phyloP scores from a whole-genome alignment of 495 filamentous ascomycete species.

The Lepidopterella palustris region DNA sequence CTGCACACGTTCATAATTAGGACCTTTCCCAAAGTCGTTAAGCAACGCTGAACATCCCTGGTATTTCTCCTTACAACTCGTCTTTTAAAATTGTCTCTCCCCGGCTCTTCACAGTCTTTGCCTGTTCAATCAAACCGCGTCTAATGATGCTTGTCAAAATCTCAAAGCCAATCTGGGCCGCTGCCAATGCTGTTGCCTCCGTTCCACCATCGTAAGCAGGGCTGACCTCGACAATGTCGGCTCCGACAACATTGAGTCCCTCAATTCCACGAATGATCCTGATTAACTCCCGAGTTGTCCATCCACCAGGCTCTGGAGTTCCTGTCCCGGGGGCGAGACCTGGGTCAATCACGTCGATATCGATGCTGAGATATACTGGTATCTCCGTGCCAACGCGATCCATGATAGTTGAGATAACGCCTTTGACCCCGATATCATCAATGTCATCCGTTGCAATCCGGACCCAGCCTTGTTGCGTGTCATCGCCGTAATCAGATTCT shows the following conservation, averaged over 20 bases:
- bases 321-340: constrained; percentile 49
- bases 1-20: too few species aligned
- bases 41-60: too few species aligned
- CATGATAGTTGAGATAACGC: constrained; percentile 41
- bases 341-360: constrained; percentile 51
- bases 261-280: constrained; percentile 45
- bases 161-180: constrained; percentile 45
- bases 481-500: constrained; percentile 59
- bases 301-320: constrained; percentile 49
- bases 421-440: constrained; percentile 43
- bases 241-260: constrained; percentile 44
- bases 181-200: constrained; percentile 45
- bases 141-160: constrained; percentile 41
- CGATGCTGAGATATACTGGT: constrained; percentile 42
- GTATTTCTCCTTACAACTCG: constrained; percentile 27
- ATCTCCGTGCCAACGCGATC: constrained; percentile 39
- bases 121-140: constrained; percentile 34
- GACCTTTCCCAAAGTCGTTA: too few species aligned
- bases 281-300: constrained; percentile 48
- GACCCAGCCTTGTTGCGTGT: constrained; percentile 40
- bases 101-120: constrained; percentile 16
- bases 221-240: constrained; percentile 49
- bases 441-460: constrained; percentile 46
- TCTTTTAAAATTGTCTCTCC: constrained; percentile 21
- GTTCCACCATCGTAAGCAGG: constrained; percentile 47